phyloP scores from a whole-genome alignment of 1,139 yeast genomes.

The Pichia sp. region DNA sequence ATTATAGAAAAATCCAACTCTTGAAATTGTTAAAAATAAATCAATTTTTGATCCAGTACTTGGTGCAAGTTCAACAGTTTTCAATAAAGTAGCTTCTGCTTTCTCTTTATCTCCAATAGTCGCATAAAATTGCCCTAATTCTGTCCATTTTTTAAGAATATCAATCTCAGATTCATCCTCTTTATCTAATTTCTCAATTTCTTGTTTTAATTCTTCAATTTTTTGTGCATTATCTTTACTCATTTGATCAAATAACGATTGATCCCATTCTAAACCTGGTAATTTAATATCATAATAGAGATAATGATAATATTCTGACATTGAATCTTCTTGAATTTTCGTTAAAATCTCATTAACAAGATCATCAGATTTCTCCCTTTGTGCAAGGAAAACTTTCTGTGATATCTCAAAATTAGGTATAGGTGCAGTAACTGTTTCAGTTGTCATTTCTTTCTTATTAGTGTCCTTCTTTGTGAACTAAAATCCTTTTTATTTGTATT shows the following conservation, averaged over 20 bases:
- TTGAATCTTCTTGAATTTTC: constrained; percentile 49
- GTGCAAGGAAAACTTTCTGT: constrained; percentile 62
- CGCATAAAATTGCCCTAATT: constrained; percentile 85
- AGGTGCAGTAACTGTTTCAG: background rate
- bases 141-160: constrained; percentile 65
- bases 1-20: constrained; percentile 82
- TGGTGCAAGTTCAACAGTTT: constrained; percentile 73
- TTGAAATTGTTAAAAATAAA: constrained; percentile 66
- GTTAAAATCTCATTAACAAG: constrained; percentile 38
- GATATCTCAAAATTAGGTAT: constrained; percentile 79
- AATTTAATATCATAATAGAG: constrained; percentile 45
- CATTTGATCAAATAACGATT: constrained; percentile 44
- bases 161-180: constrained; percentile 91
- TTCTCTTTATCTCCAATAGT: constrained; percentile 71
- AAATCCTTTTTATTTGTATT: too few relatives aligned
- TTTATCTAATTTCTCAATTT: constrained; percentile 68
- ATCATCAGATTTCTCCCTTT: constrained; percentile 18
- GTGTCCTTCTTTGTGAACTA: too few relatives aligned
- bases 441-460: constrained; percentile 22
- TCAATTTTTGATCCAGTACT: constrained; percentile 90
- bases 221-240: constrained; percentile 46
- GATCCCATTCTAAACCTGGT: constrained; percentile 47
- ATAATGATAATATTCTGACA: constrained; percentile 82
- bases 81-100: constrained; percentile 65
- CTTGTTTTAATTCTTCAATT: constrained; percentile 49